These are phyloP conservation scores for Aureoboletus auriporus DNA, from an alignment of 768 basidiomycete species.

Conservation along the genomic window DNA sequence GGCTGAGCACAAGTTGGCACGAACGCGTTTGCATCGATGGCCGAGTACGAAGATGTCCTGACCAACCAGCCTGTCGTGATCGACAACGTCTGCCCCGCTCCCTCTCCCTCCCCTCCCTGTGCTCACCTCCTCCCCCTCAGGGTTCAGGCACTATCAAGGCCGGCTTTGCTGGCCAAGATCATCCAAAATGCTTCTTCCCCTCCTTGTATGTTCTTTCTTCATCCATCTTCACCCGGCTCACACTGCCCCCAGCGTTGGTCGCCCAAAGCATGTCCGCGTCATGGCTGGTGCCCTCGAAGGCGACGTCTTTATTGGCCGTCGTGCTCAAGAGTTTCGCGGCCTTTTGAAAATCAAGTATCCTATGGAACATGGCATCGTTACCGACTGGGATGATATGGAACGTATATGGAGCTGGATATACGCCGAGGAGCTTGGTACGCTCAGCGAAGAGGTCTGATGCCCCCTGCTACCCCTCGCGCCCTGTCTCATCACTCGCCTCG, in stretches of 20 bases:
- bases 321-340: slow-evolving; percentile 94
- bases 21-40: slow-evolving; percentile 44
- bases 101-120: slow-evolving; percentile 20
- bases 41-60: slow-evolving; percentile 89
- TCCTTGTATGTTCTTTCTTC: slow-evolving; percentile 73
- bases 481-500: slow-evolving; percentile 11
- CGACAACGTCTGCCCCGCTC: slow-evolving; percentile 72
- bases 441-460: slow-evolving; percentile 86
- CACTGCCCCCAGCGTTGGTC: slow-evolving; percentile 65
- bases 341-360: slow-evolving; percentile 98
- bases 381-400: slow-evolving; percentile 99
- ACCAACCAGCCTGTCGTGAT: slow-evolving; percentile 99
- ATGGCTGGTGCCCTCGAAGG: slow-evolving; percentile 98
- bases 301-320: slow-evolving; percentile 92
- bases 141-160: slow-evolving; percentile 99
- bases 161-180: slow-evolving; percentile 97
- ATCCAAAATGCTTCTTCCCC: slow-evolving; percentile 99
- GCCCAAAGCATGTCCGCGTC: slow-evolving; percentile 95
- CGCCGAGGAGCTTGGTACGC: slow-evolving; percentile 88
- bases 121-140: slow-evolving; percentile 42
- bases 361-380: slow-evolving; percentile 98
- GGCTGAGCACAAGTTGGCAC: slow-evolving; percentile 7
- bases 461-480: not conserved
- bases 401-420: slow-evolving; percentile 99
- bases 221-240: slow-evolving; percentile 17